A percentile compares a stretch with the other conserved stretches of the same genome.
Evolutionary conservation across 1,284 basidiomycete genomes (phyloP).

Genomic region (Somion occarium): DNA sequence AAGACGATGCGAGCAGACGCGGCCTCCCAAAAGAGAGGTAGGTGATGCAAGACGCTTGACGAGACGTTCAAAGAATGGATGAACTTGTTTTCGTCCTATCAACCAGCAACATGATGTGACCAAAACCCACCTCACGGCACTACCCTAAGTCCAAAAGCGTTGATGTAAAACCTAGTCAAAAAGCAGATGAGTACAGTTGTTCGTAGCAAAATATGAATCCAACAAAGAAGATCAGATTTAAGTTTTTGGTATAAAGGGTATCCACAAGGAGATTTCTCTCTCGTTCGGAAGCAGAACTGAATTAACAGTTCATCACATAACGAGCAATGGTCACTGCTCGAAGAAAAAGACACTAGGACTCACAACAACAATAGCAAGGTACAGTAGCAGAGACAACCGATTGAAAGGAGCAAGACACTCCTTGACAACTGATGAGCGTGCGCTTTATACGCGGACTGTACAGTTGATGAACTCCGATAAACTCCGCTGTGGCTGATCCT

Average conservation of each 20-base stretch:
- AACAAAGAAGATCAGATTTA: slow-evolving; percentile 31
- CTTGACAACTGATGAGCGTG: not conserved
- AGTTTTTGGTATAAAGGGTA: slow-evolving; percentile 58
- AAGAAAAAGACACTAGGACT: slow-evolving; percentile 11
- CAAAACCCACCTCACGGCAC: slow-evolving; percentile 19
- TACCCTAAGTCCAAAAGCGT: not conserved
- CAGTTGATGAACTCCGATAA: slow-evolving; percentile 24
- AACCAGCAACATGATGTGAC: slow-evolving; percentile 1
- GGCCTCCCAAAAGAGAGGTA: slow-evolving; percentile 29
- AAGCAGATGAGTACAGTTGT: slow-evolving; percentile 8
- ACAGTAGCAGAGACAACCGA: not conserved
- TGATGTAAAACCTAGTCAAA: slow-evolving; percentile 7
- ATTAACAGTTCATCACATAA: slow-evolving; percentile 49
- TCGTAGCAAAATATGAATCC: not conserved
- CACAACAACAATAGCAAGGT: slow-evolving; percentile 20
- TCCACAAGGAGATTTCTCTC: slow-evolving; percentile 68
- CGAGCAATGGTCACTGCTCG: slow-evolving; percentile 2
- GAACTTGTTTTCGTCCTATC: slow-evolving; percentile 66
- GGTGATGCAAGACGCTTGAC: slow-evolving; percentile 29
- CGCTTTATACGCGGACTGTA: slow-evolving; percentile 25
- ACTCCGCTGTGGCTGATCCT: slow-evolving; percentile 9
- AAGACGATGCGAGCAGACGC: slow-evolving; percentile 44
- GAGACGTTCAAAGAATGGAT: slow-evolving; percentile 76
- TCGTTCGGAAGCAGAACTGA: slow-evolving; percentile 85
- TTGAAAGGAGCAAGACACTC: slow-evolving; percentile 8